Evolutionary conservation across 2,329 filamentous ascomycete genomes (phyloP).

Genomic region (Furcasterigmium sp.): DNA sequence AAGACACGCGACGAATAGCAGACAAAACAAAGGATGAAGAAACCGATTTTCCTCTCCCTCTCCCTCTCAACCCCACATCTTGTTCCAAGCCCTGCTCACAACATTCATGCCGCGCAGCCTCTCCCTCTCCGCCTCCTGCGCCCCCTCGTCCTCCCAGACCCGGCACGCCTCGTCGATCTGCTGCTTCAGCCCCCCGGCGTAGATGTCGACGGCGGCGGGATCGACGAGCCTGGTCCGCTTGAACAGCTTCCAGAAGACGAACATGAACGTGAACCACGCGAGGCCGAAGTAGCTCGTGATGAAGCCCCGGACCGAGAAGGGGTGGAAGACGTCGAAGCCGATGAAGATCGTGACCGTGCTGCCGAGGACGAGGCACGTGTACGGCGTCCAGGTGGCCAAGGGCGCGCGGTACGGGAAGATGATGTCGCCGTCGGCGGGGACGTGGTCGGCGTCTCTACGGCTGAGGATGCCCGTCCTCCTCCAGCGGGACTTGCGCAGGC

Average conservation of each 20-base stretch:
- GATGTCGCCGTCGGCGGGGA: background rate
- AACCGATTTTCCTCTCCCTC: too few species aligned
- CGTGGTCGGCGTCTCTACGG: too few species aligned
- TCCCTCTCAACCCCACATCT: too few species aligned
- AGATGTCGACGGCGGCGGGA: background rate
- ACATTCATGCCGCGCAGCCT: background rate
- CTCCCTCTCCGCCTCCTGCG: background rate
- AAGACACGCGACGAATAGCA: too few species aligned
- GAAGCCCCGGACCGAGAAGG: background rate
- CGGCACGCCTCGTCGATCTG: background rate
- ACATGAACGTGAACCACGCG: background rate
- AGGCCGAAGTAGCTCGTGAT: constrained; percentile 1
- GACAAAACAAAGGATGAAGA: too few species aligned
- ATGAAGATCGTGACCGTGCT: constrained; percentile 1
- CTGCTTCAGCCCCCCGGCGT: background rate
- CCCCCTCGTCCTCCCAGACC: background rate
- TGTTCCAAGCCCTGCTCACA: too few species aligned
- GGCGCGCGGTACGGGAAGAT: background rate
- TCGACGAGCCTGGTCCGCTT: background rate
- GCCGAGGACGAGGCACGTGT: background rate
- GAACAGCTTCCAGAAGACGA: background rate
- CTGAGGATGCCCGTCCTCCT: too few species aligned
- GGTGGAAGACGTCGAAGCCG: background rate
- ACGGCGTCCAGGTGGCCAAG: background rate
- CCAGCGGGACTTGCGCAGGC: too few species aligned